These are phyloP conservation scores for Cladorrhinum sp. DNA, from an alignment of 2,329 filamentous ascomycete genomes.

Conservation along the genomic window DNA sequence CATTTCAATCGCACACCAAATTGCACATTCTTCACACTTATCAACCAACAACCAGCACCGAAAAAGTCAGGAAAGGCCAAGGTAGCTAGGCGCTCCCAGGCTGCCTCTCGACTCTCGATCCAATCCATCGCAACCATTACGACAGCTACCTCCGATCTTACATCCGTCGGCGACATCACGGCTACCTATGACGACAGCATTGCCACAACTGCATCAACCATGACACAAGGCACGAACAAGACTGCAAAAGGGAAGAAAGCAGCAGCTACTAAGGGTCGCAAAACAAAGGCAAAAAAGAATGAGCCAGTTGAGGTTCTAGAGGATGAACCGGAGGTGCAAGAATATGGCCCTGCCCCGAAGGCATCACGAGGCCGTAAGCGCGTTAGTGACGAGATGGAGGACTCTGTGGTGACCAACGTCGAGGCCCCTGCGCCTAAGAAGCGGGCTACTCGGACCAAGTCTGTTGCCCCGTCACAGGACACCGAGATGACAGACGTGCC, in stretches of 20 bases:
- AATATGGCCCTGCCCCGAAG: conserved; percentile 38
- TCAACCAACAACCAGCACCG: conserved; percentile 52
- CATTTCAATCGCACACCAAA: conserved; percentile 75
- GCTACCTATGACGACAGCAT: conserved; percentile 57
- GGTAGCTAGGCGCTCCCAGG: conserved; percentile 56
- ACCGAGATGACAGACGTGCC: conserved; percentile 40
- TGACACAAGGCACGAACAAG: conserved; percentile 52
- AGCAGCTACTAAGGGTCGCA: conserved; percentile 45
- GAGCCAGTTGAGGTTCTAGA: conserved; percentile 48
- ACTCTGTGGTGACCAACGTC: conserved; percentile 40
- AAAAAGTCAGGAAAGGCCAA: conserved; percentile 58
- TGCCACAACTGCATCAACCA: conserved; percentile 57
- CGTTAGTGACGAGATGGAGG: conserved; percentile 57
- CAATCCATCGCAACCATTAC: conserved; percentile 56
- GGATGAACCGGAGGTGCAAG: conserved; percentile 34
- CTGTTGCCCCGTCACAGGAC: conserved; percentile 42
- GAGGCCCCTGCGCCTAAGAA: conserved; percentile 58
- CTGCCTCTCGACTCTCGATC: conserved; percentile 62
- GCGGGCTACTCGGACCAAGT: conserved; percentile 50
- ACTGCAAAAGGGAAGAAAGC: conserved; percentile 55
- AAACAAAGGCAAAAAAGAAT: conserved; percentile 52
- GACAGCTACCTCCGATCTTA: conserved; percentile 48
- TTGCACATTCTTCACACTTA: conserved; percentile 79
- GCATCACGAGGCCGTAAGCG: conserved; percentile 59
- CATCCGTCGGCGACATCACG: conserved; percentile 46